Evolutionary conservation across 331 rosid genomes (phyloP).

Genomic region (Saraca asoca): DNA sequence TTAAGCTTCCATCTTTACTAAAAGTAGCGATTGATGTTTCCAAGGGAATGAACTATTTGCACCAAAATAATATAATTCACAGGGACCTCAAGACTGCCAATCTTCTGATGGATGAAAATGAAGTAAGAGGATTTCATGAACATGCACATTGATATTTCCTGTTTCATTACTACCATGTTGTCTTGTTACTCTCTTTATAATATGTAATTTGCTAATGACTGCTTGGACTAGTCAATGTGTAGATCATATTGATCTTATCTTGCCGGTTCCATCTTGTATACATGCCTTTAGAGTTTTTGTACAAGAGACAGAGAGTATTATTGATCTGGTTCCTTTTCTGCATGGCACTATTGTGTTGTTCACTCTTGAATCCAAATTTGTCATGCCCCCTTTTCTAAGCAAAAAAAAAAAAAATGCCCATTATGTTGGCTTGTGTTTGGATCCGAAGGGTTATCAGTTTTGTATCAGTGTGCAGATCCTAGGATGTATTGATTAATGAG

Average conservation of each 20-base stretch:
- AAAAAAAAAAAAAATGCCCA: not conserved
- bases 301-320: not conserved
- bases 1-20: slow-evolving; percentile 89
- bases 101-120: slow-evolving; percentile 99
- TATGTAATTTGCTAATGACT: slow-evolving; percentile 27
- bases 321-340: not conserved
- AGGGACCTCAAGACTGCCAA: slow-evolving; percentile 99
- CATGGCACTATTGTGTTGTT: not conserved
- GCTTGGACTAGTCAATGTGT: not conserved
- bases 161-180: slow-evolving; percentile 32
- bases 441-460: slow-evolving; percentile 12
- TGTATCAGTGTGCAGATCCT: slow-evolving; percentile 6
- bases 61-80: slow-evolving; percentile 97
- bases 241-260: slow-evolving; percentile 23
- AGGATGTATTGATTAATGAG: slow-evolving; percentile 30
- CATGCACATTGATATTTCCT: slow-evolving; percentile 32
- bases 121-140: slow-evolving; percentile 57
- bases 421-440: not conserved
- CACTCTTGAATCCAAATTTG: not conserved
- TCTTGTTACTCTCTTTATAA: slow-evolving; percentile 23
- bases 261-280: slow-evolving; percentile 4
- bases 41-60: slow-evolving; percentile 97
- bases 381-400: not conserved
- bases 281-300: not conserved
- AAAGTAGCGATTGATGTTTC: slow-evolving; percentile 93